These are phyloP conservation scores for Metschnikowia vanudenii DNA, from an alignment of 805 yeast species.

Conservation along the genomic window DNA sequence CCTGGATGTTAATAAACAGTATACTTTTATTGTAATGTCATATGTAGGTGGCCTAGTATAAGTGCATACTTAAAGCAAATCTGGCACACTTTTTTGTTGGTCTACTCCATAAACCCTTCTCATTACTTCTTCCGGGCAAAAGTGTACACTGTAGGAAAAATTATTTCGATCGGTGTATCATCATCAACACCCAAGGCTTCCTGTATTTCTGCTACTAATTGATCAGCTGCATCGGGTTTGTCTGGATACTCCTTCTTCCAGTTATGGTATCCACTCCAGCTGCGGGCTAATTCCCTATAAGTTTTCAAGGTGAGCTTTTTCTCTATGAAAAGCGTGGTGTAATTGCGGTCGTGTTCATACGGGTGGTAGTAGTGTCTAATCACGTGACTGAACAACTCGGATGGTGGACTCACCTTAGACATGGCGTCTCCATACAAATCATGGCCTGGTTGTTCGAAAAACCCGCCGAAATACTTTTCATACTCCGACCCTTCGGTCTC, in stretches of 20 bases:
- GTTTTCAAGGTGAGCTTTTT: slow-evolving; percentile 20
- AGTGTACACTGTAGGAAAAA: slow-evolving; percentile 57
- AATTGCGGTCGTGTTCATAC: slow-evolving; percentile 19
- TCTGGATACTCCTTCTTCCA: slow-evolving; percentile 35
- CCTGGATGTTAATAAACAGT: no score
- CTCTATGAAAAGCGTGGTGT: slow-evolving; percentile 25
- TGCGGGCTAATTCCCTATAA: slow-evolving; percentile 29
- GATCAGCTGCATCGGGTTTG: slow-evolving; percentile 48
- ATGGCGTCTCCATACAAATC: slow-evolving; percentile 34
- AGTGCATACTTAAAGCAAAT: no score
- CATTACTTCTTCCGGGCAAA: slow-evolving; percentile 36
- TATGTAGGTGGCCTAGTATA: no score
- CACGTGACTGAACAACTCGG: slow-evolving; percentile 24
- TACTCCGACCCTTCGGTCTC: slow-evolving; percentile 19
- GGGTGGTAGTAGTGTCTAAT: slow-evolving; percentile 29
- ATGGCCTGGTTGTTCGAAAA: slow-evolving; percentile 50
- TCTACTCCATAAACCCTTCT: no score
- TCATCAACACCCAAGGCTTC: slow-evolving; percentile 46
- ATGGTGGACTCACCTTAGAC: slow-evolving; percentile 38
- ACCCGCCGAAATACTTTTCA: slow-evolving; percentile 50
- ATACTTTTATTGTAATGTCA: no score
- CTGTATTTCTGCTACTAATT: slow-evolving; percentile 44
- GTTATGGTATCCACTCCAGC: slow-evolving; percentile 41
- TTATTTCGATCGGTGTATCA: slow-evolving; percentile 41
- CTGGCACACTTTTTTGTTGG: no score